These are phyloP conservation scores for Paratinospora sagittata DNA, from an alignment of 164 flowering plant species.

Conservation along the genomic window DNA sequence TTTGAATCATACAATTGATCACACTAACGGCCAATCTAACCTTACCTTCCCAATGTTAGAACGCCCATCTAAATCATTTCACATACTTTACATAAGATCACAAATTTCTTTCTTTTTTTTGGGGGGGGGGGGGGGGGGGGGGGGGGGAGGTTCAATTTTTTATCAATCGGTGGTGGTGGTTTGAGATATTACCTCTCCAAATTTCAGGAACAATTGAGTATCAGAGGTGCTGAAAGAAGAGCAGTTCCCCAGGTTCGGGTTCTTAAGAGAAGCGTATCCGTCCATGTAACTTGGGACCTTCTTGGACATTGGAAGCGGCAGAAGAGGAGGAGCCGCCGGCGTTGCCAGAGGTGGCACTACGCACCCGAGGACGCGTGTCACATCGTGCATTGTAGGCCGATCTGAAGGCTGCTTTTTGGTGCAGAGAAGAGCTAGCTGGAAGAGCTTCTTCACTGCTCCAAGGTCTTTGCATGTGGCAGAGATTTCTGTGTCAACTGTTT, in stretches of 20 bases:
- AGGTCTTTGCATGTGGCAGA: slow-evolving; percentile 77
- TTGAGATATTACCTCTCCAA: slow-evolving; percentile 95
- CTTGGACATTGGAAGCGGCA: slow-evolving; percentile 10
- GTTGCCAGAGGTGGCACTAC: slow-evolving; percentile 30
- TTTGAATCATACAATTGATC: too few species aligned
- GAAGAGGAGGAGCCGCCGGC: slow-evolving; percentile 24
- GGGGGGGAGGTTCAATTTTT: too few species aligned
- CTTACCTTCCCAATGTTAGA: not conserved
- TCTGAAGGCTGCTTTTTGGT: slow-evolving; percentile 78
- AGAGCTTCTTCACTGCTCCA: slow-evolving; percentile 73
- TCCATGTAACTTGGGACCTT: slow-evolving; percentile 59
- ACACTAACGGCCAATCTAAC: not conserved
- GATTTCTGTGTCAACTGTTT: slow-evolving; percentile 79
- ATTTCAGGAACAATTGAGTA: slow-evolving; percentile 84
- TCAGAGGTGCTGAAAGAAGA: slow-evolving; percentile 84
- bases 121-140: too few species aligned
- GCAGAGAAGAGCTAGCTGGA: slow-evolving; percentile 92
- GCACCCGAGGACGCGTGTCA: slow-evolving; percentile 65
- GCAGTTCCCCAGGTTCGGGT: slow-evolving; percentile 59
- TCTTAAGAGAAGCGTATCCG: slow-evolving; percentile 65
- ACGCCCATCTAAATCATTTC: not conserved
- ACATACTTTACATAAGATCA: not conserved
- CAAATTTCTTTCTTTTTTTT: not conserved
- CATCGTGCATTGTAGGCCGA: slow-evolving; percentile 95
- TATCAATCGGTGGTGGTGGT: slow-evolving; percentile 43